Conservation (phyloP, 805 yeast species). For the Tetrapisispora fleetii region DNA sequence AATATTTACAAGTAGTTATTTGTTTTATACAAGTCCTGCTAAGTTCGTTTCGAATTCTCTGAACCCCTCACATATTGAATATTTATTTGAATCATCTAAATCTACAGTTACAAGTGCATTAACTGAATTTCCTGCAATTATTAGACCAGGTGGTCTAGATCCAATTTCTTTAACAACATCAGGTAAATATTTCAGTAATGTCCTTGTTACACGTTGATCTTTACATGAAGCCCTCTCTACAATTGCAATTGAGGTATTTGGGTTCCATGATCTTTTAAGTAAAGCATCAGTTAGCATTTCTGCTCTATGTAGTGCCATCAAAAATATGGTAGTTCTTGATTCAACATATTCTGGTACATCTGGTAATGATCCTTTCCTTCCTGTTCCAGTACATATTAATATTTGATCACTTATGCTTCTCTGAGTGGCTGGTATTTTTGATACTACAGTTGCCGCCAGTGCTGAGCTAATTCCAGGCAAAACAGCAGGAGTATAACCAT, state of each 20-base stretch:
- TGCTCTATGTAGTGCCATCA: slow-evolving; percentile 82
- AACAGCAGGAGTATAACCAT: slow-evolving; percentile 66
- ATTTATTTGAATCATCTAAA: slow-evolving; percentile 19
- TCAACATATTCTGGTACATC: slow-evolving; percentile 61
- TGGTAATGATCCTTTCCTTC: slow-evolving; percentile 77
- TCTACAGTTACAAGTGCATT: slow-evolving; percentile 31
- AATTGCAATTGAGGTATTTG: slow-evolving; percentile 66
- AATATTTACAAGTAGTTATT: neutral
- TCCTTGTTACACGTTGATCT: slow-evolving; percentile 78
- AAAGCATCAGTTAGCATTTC: slow-evolving; percentile 41
- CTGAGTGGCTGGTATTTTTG: slow-evolving; percentile 85
- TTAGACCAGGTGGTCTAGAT: slow-evolving; percentile 84
- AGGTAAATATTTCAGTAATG: slow-evolving; percentile 55
- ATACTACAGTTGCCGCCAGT: slow-evolving; percentile 72
- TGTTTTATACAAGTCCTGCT: neutral
- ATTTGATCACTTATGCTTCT: slow-evolving; percentile 89
- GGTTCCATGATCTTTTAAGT: slow-evolving; percentile 54
- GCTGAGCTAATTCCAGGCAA: slow-evolving; percentile 88
- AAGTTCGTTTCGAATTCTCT: slow-evolving; percentile 12
- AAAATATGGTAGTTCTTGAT: slow-evolving; percentile 71
- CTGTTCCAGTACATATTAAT: slow-evolving; percentile 89
- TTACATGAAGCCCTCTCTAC: slow-evolving; percentile 90
- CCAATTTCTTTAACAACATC: slow-evolving; percentile 70
- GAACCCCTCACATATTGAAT: slow-evolving; percentile 31
- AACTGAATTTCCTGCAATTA: slow-evolving; percentile 76